Base-by-base conservation (phyloP, 139 green algal genomes). In the Desmodesmus armatus region DNA sequence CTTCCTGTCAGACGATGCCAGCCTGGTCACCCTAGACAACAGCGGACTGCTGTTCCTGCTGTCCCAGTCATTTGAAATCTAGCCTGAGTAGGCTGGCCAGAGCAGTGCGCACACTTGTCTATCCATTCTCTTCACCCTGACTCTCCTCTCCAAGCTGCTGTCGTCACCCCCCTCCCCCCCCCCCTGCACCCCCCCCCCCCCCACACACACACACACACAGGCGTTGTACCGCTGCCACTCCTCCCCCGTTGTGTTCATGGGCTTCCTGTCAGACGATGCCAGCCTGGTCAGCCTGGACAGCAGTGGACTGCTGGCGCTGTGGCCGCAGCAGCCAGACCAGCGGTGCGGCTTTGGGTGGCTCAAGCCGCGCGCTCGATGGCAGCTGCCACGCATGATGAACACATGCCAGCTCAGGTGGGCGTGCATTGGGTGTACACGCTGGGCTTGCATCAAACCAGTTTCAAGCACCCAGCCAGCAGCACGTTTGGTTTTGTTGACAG, bases 271-370 rank as follows among this genome's bases (percentile, higher is more conserved):
- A 3, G 90, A 93, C 71, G 85, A 43, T 37, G 80, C 78, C 58
- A 86, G 67, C 47, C 47, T 90, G 17, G 2, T 93, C 21, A 85
- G 44, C 21, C 83, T 91, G 13, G 90, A 93, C 33, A 31, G 53
- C 0, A 25, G n/a, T 0, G 90, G 90, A 1, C 35, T 58, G 33
- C 55, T 90, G 58, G 80, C 80, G 21, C 69, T 79, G 51, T 86
- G 80, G 80, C 80, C 80, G 3, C 35, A 44, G 21, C 69, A 51
- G n/a, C 62, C 53, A 15, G 29, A 25, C 1, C 27, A 72, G 25
- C 35, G 49, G 11, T 47, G 69, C 37, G 90, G 90, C 25, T 88
- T 89, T 60, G 90, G 90, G 49, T 93, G 90, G 90, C 89, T 90
- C 62, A 76, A 33, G 29, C 90, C 90, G 0, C 49, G 43, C 2